A percentile compares a stretch with the other conserved stretches of the same genome.
Evolutionary conservation across 2,329 filamentous ascomycete genomes (phyloP).

Genomic region (Remersonia thermophila): DNA sequence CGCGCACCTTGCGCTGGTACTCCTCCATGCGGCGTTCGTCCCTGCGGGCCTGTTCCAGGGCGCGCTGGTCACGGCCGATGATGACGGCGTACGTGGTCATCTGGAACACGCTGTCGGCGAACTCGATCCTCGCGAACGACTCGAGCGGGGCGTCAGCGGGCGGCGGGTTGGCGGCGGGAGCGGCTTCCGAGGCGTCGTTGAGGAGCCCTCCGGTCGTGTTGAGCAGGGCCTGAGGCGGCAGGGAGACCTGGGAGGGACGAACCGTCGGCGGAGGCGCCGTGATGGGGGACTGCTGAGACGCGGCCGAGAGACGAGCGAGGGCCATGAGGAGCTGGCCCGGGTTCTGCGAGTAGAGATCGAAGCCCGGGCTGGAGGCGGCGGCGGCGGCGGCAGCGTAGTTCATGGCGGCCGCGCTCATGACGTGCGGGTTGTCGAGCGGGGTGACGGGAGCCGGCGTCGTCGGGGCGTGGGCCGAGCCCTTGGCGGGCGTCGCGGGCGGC

Average conservation of each 20-base stretch:
- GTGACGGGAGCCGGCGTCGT: conserved; percentile 1
- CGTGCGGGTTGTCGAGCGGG: too few relatives aligned
- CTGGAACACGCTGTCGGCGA: conserved; percentile 64
- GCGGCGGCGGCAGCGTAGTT: conserved; percentile 2
- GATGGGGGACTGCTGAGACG: conserved; percentile 4
- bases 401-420: conserved; percentile 3
- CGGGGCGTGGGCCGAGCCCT: not conserved
- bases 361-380: conserved; percentile 4
- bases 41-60: conserved; percentile 40
- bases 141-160: conserved; percentile 29
- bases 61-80: conserved; percentile 57
- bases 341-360: conserved; percentile 13
- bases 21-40: conserved; percentile 37
- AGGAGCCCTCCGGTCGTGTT: conserved; percentile 20
- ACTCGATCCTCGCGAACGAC: conserved; percentile 51
- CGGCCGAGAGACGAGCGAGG: conserved; percentile 22
- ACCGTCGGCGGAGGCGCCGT: conserved; percentile 24
- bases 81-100: conserved; percentile 65
- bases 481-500: conserved; percentile 5
- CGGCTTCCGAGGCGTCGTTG: conserved; percentile 19
- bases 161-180: conserved; percentile 24
- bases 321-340: conserved; percentile 30
- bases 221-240: conserved; percentile 25
- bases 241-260: conserved; percentile 33
- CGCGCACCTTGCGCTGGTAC: conserved; percentile 32